These are phyloP conservation scores for Leccinum fallax DNA, from an alignment of 1,284 basidiomycete genomes.

Conservation along the genomic window DNA sequence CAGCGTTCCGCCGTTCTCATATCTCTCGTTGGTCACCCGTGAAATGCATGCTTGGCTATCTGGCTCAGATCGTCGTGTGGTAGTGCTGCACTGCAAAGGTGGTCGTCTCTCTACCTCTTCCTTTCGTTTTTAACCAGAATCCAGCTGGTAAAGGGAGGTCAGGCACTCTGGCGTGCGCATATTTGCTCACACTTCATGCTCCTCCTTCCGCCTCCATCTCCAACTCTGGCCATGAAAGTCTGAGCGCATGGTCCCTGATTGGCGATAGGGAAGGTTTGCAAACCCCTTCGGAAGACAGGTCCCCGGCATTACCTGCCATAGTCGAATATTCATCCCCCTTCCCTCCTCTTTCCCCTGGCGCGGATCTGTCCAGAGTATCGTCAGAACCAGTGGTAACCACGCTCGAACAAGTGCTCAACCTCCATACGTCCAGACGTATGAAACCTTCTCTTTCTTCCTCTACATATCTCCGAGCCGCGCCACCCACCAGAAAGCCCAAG, in stretches of 20 bases:
- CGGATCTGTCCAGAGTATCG: constrained; percentile 14
- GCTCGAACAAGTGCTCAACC: constrained; percentile 62
- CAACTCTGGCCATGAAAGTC: constrained; percentile 4
- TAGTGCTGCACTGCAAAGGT: constrained; percentile 91
- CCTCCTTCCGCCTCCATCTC: constrained; percentile 7
- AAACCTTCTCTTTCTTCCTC: constrained; percentile 41
- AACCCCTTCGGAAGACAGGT: constrained; percentile 14
- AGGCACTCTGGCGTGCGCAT: constrained; percentile 80
- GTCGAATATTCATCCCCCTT: neutral
- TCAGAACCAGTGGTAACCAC: constrained; percentile 34
- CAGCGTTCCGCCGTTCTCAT: constrained; percentile 81
- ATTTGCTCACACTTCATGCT: constrained; percentile 59
- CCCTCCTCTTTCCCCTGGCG: constrained; percentile 2
- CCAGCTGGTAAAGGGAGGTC: constrained; percentile 81
- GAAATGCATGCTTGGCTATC: constrained; percentile 83
- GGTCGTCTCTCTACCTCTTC: constrained; percentile 5
- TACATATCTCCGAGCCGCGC: constrained; percentile 11
- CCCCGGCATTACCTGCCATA: constrained; percentile 3
- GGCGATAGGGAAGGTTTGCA: constrained; percentile 22
- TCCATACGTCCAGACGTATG: constrained; percentile 75
- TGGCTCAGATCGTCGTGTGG: constrained; percentile 68
- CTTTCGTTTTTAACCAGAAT: constrained; percentile 12
- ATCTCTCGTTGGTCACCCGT: constrained; percentile 74
- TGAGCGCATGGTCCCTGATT: constrained; percentile 26
- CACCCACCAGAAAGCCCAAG: constrained; percentile 46